A percentile compares a stretch with the other conserved stretches of the same genome.
Evolutionary conservation across 2,329 filamentous ascomycete species (phyloP).

Genomic region (Westerdykella sp.): DNA sequence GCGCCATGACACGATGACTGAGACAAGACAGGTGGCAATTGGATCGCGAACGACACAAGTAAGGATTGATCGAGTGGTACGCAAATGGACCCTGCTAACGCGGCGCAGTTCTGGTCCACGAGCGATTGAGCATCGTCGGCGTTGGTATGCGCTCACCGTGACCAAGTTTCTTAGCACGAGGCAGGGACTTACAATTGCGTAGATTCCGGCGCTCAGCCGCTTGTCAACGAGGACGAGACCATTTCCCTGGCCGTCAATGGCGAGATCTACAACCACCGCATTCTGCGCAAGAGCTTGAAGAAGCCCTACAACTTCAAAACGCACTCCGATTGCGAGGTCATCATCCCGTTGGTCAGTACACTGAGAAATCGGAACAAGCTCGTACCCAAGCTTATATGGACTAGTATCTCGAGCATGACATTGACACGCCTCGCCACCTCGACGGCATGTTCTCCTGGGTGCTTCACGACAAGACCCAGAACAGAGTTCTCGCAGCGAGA

Average conservation of each 20-base stretch:
- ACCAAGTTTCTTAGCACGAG: conserved; percentile 4
- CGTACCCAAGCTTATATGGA: conserved; percentile 13
- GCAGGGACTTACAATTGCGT: conserved; percentile 18
- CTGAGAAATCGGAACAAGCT: background rate
- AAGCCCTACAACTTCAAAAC: conserved; percentile 94
- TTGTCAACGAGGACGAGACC: conserved; percentile 83
- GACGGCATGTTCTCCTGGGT: conserved; percentile 99
- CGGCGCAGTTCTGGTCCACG: conserved; percentile 71
- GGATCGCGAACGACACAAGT: conserved; percentile 89
- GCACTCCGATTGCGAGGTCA: conserved; percentile 96
- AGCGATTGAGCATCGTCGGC: conserved; percentile 95
- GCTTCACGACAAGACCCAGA: conserved; percentile 88
- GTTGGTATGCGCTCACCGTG: conserved; percentile 61
- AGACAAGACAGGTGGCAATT: conserved; percentile 66
- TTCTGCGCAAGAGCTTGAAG: conserved; percentile 82
- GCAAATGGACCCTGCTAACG: conserved; percentile 16
- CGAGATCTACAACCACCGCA: conserved; percentile 99
- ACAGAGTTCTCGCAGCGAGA: conserved; percentile 87
- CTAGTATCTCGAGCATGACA: conserved; percentile 84
- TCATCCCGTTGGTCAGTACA: conserved; percentile 79
- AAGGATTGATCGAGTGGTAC: conserved; percentile 18
- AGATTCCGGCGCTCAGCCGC: conserved; percentile 93
- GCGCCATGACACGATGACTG: conserved; percentile 26
- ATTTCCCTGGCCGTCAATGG: conserved; percentile 96
- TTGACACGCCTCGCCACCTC: conserved; percentile 86